These are phyloP conservation scores for Waltiozyma sp. DNA, from an alignment of 1,139 yeast species.

Conservation along the genomic window DNA sequence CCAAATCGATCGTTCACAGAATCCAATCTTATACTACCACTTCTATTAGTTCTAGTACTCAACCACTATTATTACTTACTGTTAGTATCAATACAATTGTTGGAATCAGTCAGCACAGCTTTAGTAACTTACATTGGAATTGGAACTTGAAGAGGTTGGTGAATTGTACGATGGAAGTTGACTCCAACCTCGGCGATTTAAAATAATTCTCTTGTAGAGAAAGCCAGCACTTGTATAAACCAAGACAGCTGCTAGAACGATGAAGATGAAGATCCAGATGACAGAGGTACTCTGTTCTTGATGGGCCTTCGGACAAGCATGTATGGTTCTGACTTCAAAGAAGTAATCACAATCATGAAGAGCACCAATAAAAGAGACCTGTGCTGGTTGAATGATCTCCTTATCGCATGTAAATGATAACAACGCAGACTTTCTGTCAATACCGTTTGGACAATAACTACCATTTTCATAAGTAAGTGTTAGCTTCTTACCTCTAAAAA, in stretches of 20 bases:
- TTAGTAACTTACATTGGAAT: slow-evolving; percentile 18
- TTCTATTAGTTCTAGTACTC: slow-evolving; percentile 3
- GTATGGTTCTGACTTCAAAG: slow-evolving; percentile 77
- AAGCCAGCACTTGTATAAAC: slow-evolving; percentile 49
- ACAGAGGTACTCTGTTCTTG: slow-evolving; percentile 42
- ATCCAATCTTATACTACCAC: slow-evolving; percentile 12
- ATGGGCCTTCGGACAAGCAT: slow-evolving; percentile 67
- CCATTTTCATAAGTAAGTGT: slow-evolving; percentile 66
- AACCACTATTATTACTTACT: neutral
- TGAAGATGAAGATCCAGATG: slow-evolving; percentile 47
- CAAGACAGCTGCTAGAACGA: slow-evolving; percentile 39
- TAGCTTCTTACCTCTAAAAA: slow-evolving; percentile 60
- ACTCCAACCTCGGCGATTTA: slow-evolving; percentile 24
- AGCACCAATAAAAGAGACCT: slow-evolving; percentile 60
- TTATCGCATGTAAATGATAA: slow-evolving; percentile 74
- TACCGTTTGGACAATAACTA: slow-evolving; percentile 46
- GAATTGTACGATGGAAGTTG: slow-evolving; percentile 20
- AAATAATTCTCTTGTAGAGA: slow-evolving; percentile 28
- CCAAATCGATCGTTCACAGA: slow-evolving; percentile 15
- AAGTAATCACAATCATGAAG: slow-evolving; percentile 70
- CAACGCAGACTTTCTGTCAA: slow-evolving; percentile 51
- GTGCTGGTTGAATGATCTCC: slow-evolving; percentile 56
- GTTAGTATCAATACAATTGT: slow-evolving; percentile 3
- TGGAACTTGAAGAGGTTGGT: slow-evolving; percentile 13
- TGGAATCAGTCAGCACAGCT: neutral